Base-by-base conservation (phyloP, 257 asterid species). In the Pogostemon cablin region DNA sequence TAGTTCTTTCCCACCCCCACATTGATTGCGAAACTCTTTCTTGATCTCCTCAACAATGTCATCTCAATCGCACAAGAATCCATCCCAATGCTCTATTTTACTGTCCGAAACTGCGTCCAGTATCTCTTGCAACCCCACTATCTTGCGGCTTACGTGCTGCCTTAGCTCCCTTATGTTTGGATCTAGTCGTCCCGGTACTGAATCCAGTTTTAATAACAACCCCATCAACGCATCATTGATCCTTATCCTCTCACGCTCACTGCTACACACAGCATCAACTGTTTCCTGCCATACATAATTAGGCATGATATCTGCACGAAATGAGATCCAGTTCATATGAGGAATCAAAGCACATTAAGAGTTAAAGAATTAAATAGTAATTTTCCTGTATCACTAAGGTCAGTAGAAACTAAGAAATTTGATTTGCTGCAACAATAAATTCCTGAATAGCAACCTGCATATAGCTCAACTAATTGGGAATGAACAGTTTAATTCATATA, bases 101-200 rank as follows among this genome's bases (percentile, higher is more conserved):
- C 88, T 58, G 67, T 88, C 98, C 2, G 96, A 86, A 60, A 92
- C 85, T 5, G 93, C 88, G 72, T 93, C 98, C 9, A 93, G 75
- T 59, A 93, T 93, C 86, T 93, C 98, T 57, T 93, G 98, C 87
- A 93, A 80, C 57, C 96, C 96, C 59, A 93, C 97, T 9, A 93
- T 85, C 87, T 82, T 84, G 20, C 85, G 96, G 73, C 96, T 93
- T 62, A 93, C 87, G 3, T 84, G 87, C 83, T 96, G 78, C 82
- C 99, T 86, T 71, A 89, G 84, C 75, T 89, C 96, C 82, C 99
- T 85, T 46, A 93, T 93, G 3, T 82, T 80, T 38, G 92, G 93
- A 72, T 93, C 88, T 68, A 85, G n/a, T 25, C 99, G 17, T 15
- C 17, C 97, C 20, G 99, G 99, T 44, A 93, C 97, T 0, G 97